Evolutionary conservation across 106 monocot genomes (phyloP), one percentile per base, ranked within the genome.

Genomic region (Agapanthus africanus): DNA sequence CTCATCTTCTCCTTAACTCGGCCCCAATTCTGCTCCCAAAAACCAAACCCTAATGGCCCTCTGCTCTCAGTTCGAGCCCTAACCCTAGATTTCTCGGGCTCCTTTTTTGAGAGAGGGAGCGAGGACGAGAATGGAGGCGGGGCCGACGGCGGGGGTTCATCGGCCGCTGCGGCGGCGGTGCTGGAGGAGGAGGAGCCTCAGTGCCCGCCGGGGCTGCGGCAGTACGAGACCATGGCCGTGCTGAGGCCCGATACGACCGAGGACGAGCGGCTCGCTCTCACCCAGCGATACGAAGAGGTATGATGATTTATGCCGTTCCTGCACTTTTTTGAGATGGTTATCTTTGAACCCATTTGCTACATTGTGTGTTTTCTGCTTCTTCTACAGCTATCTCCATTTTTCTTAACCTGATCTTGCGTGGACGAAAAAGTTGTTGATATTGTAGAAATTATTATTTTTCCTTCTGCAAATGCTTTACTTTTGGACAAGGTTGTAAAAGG

Each of bases 211-310:
- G 88, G 91, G 14, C 79, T 81, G 34, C 79, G 86, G 72, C 88
- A 88, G 81, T 97, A 89, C 73, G 95, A 97, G 78, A 88, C 88
- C 81, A 97, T 88, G 88, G 84, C 83, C 18, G 91, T 91, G 75
- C 84, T 97, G 11, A 56, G 95, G 33, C 95, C 95, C 30, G 95
- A 97, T 68, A 91, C 91, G 86, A 71, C 86, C 25, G 95, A 91
- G 84, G 91, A 91, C 60, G 86, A 89, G 70, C 79, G 95, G 14
- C 78, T 97, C 23, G 51, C 78, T 23, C 74, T 97, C 62, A 97
- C 86, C 47, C 86, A 97, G 84, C 81, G 67, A 60, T 88, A 82
- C 73, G 91, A 91, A 60, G 94, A 95, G 94, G 94, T 95, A 59
- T 62, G 2, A 50, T n/a, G 19, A 3, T 2, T 21, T 21, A n/a